A percentile compares a stretch with the other conserved stretches of the same genome.
Conservation (phyloP, 208 protist species). For the Eutreptiella sp. region DNA sequence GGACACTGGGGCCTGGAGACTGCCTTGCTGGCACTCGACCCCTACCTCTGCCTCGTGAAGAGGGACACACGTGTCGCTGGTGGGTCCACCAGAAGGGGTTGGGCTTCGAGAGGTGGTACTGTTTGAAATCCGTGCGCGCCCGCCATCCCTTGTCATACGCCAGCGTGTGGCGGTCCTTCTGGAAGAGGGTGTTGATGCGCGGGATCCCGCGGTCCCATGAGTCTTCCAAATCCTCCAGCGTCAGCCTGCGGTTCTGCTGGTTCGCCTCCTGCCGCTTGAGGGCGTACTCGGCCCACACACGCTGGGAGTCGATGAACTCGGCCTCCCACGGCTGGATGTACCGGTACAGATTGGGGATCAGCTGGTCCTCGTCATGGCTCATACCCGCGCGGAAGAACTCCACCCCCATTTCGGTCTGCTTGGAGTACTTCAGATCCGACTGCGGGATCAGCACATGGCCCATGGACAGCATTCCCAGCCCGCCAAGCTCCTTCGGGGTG, state of each 20-base stretch:
- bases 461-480: slow-evolving; percentile 99
- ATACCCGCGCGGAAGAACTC: slow-evolving; percentile 99
- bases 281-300: slow-evolving; percentile 99
- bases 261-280: slow-evolving; percentile 95
- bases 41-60: too few species aligned
- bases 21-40: too few species aligned
- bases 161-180: slow-evolving; percentile 97
- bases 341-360: slow-evolving; percentile 99
- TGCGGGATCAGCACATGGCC: slow-evolving; percentile 99
- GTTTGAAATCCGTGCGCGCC: slow-evolving; percentile 96
- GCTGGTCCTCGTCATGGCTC: slow-evolving; percentile 95
- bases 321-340: slow-evolving; percentile 99
- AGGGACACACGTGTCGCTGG: slow-evolving; percentile 88
- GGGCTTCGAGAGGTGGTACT: slow-evolving; percentile 94
- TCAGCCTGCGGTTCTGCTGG: slow-evolving; percentile 91
- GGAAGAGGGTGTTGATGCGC: slow-evolving; percentile 99
- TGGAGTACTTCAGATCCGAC: slow-evolving; percentile 94
- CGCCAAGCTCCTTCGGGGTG: slow-evolving; percentile 95
- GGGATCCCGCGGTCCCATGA: slow-evolving; percentile 99
- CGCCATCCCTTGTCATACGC: slow-evolving; percentile 99
- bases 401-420: slow-evolving; percentile 95
- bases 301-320: slow-evolving; percentile 98
- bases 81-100: slow-evolving; percentile 99
- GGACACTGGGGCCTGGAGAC: too few species aligned
- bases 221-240: slow-evolving; percentile 99